Evolutionary conservation across 768 basidiomycete genomes (phyloP).

Genomic region (Auricularia cornea): DNA sequence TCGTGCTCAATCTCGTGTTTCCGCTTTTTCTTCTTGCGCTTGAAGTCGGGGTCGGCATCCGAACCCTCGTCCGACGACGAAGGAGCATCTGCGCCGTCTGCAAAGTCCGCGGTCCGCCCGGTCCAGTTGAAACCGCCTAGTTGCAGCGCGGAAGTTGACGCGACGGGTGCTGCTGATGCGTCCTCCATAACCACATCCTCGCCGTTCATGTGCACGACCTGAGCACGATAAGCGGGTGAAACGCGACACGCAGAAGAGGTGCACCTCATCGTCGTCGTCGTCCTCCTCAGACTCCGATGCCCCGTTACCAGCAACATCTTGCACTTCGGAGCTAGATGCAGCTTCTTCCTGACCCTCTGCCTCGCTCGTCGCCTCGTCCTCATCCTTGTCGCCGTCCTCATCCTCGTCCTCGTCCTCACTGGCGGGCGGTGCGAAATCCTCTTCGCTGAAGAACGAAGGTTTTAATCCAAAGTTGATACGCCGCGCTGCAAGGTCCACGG

Average conservation of each 20-base stretch:
- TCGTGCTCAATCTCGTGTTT: constrained; percentile 70
- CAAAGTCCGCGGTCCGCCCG: constrained; percentile 24
- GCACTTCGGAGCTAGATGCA: no score
- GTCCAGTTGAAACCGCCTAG: constrained; percentile 62
- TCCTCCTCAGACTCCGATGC: no score
- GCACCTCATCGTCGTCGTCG: no score
- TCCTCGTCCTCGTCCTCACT: constrained; percentile 17
- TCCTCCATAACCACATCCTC: constrained; percentile 35
- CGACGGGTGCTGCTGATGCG: constrained; percentile 7
- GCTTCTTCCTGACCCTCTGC: no score
- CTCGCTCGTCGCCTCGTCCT: no score
- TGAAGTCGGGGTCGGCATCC: constrained; percentile 37
- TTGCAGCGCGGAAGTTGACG: constrained; percentile 18
- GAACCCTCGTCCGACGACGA: constrained; percentile 44
- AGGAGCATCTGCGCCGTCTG: constrained; percentile 32
- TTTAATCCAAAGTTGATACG: constrained; percentile 80
- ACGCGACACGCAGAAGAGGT: no score
- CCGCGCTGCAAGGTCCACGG: constrained; percentile 66
- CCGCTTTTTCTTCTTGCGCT: constrained; percentile 52
- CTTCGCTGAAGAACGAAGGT: constrained; percentile 73
- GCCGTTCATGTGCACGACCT: constrained; percentile 20
- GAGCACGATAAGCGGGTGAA: constrained; percentile 11
- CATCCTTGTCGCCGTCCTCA: constrained; percentile 3
- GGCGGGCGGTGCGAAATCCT: constrained; percentile 38
- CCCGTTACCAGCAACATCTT: no score